A percentile compares a stretch with the other conserved stretches of the same genome.
Conservation (phyloP, 345 rosid genomes). For the Hypericum androsaemum region DNA sequence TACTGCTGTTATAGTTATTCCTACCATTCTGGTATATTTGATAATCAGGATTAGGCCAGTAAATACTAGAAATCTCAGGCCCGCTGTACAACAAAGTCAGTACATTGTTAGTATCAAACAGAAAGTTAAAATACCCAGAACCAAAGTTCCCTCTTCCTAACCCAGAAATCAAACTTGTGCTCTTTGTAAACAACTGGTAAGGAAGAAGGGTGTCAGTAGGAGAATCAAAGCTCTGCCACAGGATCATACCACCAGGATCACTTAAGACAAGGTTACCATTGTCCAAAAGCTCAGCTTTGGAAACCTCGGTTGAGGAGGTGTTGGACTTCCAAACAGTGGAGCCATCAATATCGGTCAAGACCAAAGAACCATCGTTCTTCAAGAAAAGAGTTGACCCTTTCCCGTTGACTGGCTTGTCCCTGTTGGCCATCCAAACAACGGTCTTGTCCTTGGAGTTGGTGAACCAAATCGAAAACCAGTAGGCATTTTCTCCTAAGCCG, state of each 20-base stretch:
- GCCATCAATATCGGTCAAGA: constrained; percentile 27
- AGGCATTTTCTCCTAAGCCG: too few relatives aligned
- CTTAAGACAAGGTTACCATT: constrained; percentile 32
- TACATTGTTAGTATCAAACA: too few relatives aligned
- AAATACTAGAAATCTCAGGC: constrained; percentile 30
- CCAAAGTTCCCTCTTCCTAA: too few relatives aligned
- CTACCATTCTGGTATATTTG: constrained; percentile 7
- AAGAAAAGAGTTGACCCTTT: constrained; percentile 30
- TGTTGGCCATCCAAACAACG: too few relatives aligned
- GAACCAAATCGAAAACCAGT: too few relatives aligned
- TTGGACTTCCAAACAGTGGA: constrained; percentile 23
- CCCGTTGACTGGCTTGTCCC: constrained; percentile 33
- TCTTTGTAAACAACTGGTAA: too few relatives aligned
- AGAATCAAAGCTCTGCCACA: too few relatives aligned
- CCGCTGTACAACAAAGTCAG: constrained; percentile 35
- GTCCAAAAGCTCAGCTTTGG: constrained; percentile 27
- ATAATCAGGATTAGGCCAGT: too few relatives aligned
- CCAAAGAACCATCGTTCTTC: constrained; percentile 20
- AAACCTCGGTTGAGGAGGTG: constrained; percentile 14
- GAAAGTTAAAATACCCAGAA: too few relatives aligned
- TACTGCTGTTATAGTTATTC: constrained; percentile 28
- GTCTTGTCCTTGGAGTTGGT: too few relatives aligned
- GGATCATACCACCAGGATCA: constrained; percentile 9
- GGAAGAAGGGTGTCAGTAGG: too few relatives aligned
- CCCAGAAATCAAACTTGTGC: too few relatives aligned